A percentile compares a stretch with the other conserved stretches of the same genome.
phyloP scores from a whole-genome alignment of 2,329 filamentous ascomycete species.

The Epichloe sp. region DNA sequence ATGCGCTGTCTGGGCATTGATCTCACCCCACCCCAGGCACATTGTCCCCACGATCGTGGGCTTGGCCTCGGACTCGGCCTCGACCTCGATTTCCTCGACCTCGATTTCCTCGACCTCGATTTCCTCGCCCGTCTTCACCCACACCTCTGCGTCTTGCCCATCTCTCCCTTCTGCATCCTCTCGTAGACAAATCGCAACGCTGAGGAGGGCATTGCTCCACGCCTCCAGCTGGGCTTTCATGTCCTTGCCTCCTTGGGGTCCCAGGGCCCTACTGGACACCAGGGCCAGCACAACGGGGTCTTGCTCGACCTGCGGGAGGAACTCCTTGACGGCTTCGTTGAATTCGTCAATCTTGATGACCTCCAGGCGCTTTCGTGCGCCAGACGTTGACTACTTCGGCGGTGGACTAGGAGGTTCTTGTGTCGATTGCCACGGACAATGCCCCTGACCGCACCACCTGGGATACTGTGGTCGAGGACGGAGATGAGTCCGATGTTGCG shows the following conservation, averaged over 20 bases:
- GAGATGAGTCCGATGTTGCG: too few relatives aligned
- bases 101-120: background rate
- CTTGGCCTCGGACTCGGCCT: background rate
- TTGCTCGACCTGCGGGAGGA: conserved; percentile 6
- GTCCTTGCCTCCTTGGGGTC: conserved; percentile 7
- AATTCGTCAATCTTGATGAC: conserved; percentile 10
- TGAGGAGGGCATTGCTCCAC: conserved; percentile 8
- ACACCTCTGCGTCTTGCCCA: background rate
- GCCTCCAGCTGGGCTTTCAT: conserved; percentile 6
- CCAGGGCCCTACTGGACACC: background rate
- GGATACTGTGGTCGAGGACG: too few relatives aligned
- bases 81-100: background rate
- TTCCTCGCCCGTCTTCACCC: background rate
- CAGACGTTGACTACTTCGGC: conserved; percentile 6
- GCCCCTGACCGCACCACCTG: background rate
- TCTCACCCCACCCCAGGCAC: conserved; percentile 10
- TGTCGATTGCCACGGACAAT: background rate
- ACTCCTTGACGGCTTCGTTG: conserved; percentile 7
- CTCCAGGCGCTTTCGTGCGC: conserved; percentile 8
- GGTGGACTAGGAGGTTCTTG: background rate
- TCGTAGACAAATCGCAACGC: conserved; percentile 10
- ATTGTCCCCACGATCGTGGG: conserved; percentile 10
- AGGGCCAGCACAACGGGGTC: conserved; percentile 8
- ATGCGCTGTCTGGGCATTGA: conserved; percentile 6
- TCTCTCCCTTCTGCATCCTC: background rate